These are phyloP conservation scores for Nigrograna mackinnonii DNA, from an alignment of 2,329 filamentous ascomycete species.

Conservation along the genomic window DNA sequence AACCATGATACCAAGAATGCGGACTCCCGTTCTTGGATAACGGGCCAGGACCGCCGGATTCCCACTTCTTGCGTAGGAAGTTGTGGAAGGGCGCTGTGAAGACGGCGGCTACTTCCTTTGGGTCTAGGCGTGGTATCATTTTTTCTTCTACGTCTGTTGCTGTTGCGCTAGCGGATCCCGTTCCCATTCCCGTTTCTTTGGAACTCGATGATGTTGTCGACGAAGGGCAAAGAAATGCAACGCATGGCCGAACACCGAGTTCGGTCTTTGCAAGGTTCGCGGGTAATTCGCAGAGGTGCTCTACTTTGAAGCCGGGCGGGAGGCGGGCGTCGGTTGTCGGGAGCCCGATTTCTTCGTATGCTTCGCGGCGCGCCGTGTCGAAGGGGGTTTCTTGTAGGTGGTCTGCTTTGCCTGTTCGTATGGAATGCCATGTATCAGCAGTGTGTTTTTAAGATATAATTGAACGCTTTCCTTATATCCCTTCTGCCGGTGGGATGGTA, in stretches of 20 bases:
- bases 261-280: conserved; percentile 55
- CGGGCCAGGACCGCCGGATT: conserved; percentile 56
- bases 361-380: conserved; percentile 85
- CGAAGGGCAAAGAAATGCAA: conserved; percentile 62
- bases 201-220: conserved; percentile 3
- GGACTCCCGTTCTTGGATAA: conserved; percentile 36
- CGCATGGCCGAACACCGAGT: conserved; percentile 53
- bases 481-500: neutral
- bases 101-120: conserved; percentile 89
- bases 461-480: no score
- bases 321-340: conserved; percentile 71
- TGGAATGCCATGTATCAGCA: no score
- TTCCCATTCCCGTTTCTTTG: neutral
- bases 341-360: conserved; percentile 90
- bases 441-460: no score
- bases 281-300: conserved; percentile 85
- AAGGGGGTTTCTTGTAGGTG: conserved; percentile 61
- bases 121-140: conserved; percentile 80
- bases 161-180: conserved; percentile 32
- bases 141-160: conserved; percentile 57
- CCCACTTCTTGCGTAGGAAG: conserved; percentile 67
- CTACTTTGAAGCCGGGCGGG: conserved; percentile 78
- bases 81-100: conserved; percentile 89
- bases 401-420: conserved; percentile 59
- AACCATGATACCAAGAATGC: conserved; percentile 81